phyloP scores from a whole-genome alignment of 495 filamentous ascomycete species.

The Podospora pseudocomata region DNA sequence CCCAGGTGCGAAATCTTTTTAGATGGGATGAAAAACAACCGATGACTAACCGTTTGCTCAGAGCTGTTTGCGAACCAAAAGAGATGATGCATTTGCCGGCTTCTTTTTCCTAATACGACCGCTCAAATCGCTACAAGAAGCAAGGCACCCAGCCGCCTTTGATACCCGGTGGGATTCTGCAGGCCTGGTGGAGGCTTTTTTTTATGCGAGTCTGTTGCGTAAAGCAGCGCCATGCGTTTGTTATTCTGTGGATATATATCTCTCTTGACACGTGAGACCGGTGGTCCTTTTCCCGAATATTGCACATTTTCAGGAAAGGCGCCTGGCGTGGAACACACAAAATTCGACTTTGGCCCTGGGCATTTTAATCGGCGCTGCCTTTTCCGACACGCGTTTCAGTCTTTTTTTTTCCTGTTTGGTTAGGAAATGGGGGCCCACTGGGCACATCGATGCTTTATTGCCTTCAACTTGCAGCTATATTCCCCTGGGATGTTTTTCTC shows the following conservation, averaged over 20 bases:
- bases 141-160: neutral
- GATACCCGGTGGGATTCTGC: neutral
- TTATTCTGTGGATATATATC: neutral
- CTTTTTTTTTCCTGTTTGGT: neutral
- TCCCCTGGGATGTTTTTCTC: neutral
- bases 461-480: neutral
- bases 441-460: neutral
- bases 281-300: neutral
- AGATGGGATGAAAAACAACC: neutral
- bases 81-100: neutral
- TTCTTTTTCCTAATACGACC: neutral
- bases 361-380: neutral
- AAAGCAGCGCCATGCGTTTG: neutral
- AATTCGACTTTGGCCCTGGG: neutral
- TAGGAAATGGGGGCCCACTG: neutral
- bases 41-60: conserved; percentile 7
- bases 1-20: conserved; percentile 34
- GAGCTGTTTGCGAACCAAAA: conserved; percentile 21
- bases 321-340: neutral
- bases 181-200: neutral
- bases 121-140: neutral
- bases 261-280: neutral
- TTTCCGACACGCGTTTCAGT: neutral
- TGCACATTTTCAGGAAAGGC: neutral
- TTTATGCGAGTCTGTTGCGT: neutral